Percentiles rank a stretch among this genome's conserved stretches.
These are phyloP conservation scores for Protea cynaroides DNA, from an alignment of 164 flowering plant species.

Conservation along the genomic window DNA sequence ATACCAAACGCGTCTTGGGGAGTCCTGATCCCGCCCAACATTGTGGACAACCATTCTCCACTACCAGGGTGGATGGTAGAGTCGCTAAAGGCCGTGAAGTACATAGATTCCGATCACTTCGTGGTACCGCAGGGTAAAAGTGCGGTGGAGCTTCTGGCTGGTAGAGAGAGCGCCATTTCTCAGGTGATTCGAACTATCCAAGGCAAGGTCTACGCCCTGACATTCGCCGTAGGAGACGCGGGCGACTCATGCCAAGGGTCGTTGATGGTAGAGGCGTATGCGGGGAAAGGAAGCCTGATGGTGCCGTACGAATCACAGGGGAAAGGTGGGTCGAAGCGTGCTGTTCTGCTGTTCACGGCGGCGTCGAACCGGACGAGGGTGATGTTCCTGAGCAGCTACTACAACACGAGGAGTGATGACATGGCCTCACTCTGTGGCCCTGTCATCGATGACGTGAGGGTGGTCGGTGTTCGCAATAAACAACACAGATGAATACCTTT, in stretches of 20 bases:
- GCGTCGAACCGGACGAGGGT: slow-evolving; percentile 35
- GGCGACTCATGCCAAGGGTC: slow-evolving; percentile 58
- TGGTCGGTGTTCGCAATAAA: slow-evolving; percentile 37
- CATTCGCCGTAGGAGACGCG: slow-evolving; percentile 68
- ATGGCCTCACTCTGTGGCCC: slow-evolving; percentile 78
- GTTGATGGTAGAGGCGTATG: slow-evolving; percentile 65
- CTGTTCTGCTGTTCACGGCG: slow-evolving; percentile 50
- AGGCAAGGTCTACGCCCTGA: slow-evolving; percentile 43
- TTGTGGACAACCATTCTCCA: slow-evolving; percentile 76
- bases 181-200: slow-evolving; percentile 49
- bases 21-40: slow-evolving; percentile 69
- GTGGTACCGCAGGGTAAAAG: slow-evolving; percentile 62
- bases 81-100: slow-evolving; percentile 84
- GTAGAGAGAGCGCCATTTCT: slow-evolving; percentile 72
- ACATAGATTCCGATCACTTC: slow-evolving; percentile 62
- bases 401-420: slow-evolving; percentile 51
- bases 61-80: slow-evolving; percentile 78
- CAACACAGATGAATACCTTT: neutral
- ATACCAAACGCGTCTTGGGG: slow-evolving; percentile 65
- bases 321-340: slow-evolving; percentile 64
- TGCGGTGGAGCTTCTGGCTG: slow-evolving; percentile 73
- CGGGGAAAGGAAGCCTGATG: slow-evolving; percentile 35
- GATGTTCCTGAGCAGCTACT: slow-evolving; percentile 61
- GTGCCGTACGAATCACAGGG: slow-evolving; percentile 61
- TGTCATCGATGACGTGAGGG: slow-evolving; percentile 59